Evolutionary conservation across 345 rosid genomes (phyloP), one percentile per base, ranked within the genome.

Genomic region (Murraya paniculata): DNA sequence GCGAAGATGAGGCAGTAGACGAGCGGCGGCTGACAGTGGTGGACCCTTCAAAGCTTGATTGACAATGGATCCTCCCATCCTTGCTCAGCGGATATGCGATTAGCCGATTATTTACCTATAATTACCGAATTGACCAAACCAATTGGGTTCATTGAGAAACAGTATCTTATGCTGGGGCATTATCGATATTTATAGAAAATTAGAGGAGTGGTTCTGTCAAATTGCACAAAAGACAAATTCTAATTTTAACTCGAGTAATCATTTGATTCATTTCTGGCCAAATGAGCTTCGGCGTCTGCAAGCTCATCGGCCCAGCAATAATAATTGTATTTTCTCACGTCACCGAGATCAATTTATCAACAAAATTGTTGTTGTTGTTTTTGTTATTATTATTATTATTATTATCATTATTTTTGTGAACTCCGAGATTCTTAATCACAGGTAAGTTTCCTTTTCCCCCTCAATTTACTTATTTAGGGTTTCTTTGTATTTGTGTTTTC

Each of bases 251-350:
- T 65, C 11, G 59, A 16, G 3, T 14, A 59, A 72, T 28, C 78
- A 25, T 39, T 39, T 39, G 45, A 39, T 39, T 39, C 45, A 39
- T 62, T 75, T 70, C 82, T 67, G 80, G 85, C 74, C 61, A 57
- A 77, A 80, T 27, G 78, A 82, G 85, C 80, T 58, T 64, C 14
- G 72, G 58, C 36, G 75, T 65, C 61, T 33, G 86, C 84, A 9
- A 76, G 88, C 83, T 86, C 82, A 86, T 72, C 85, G 71, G 59
- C 70, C 83, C 87, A 77, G 79, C 84, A 36, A 67, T 64, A 64
- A 78, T 56, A 68, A 67, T 71, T 81, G 84, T 77, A 39, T 50
- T 69, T 68, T 76, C 71, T 45, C 55, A 5, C 21, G 24, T 31
- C 55, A 9, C 24, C 38, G 27, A 45, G 38, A n/a, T 7, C 6